Percentiles rank a stretch among this genome's conserved stretches.
Conservation (phyloP, 2,329 filamentous ascomycete species). For the Penicillium sp. region DNA sequence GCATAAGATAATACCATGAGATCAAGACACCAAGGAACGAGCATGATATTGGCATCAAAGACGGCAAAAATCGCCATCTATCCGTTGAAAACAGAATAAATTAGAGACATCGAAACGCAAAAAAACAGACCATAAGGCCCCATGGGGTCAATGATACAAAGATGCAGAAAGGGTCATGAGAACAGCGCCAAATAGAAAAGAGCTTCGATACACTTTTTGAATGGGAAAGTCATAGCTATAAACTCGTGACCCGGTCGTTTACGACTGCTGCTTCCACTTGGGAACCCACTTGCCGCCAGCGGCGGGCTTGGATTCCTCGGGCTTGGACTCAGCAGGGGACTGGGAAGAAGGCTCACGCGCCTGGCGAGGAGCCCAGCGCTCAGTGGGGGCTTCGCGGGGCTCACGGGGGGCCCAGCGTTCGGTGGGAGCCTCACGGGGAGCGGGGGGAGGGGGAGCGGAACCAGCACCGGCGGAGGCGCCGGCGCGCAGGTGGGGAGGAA, state of each 20-base stretch:
- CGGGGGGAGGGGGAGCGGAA: conserved; percentile 30
- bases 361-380: conserved; percentile 35
- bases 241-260: conserved; percentile 21
- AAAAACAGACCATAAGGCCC: conserved; percentile 13
- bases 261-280: conserved; percentile 41
- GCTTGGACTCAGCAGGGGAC: conserved; percentile 26
- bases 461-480: conserved; percentile 29
- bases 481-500: conserved; percentile 44
- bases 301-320: conserved; percentile 32
- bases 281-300: conserved; percentile 39
- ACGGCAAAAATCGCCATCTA: background rate
- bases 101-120: conserved; percentile 19
- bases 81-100: conserved; percentile 15
- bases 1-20: background rate
- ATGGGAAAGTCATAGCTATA: conserved; percentile 22
- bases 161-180: conserved; percentile 28
- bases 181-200: conserved; percentile 28
- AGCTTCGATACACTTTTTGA: conserved; percentile 29
- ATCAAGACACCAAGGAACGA: background rate
- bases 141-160: conserved; percentile 28
- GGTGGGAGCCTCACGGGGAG: conserved; percentile 32
- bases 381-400: conserved; percentile 20
- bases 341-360: conserved; percentile 34
- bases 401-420: conserved; percentile 35
- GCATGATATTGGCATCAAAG: background rate